These are phyloP conservation scores for Daldinia bambusicola DNA, from an alignment of 495 filamentous ascomycete species.

Conservation along the genomic window DNA sequence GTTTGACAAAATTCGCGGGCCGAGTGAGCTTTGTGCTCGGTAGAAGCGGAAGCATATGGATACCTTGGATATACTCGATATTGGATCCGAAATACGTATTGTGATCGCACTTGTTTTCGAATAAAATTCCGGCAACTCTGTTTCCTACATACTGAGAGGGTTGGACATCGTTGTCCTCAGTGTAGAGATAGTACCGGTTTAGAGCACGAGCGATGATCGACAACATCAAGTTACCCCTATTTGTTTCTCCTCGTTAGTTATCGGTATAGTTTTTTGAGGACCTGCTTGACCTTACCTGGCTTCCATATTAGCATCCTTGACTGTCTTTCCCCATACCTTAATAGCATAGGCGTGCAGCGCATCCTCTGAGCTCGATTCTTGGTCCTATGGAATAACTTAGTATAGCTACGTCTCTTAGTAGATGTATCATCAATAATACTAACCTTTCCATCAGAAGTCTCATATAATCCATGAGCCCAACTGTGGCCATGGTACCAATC, in stretches of 20 bases:
- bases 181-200: slow-evolving; percentile 83
- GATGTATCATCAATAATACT: neutral
- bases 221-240: slow-evolving; percentile 81
- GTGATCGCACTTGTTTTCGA: slow-evolving; percentile 97
- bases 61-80: slow-evolving; percentile 88
- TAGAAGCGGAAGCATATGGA: slow-evolving; percentile 94
- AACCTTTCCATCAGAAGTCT: slow-evolving; percentile 84
- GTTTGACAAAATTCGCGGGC: slow-evolving; percentile 71
- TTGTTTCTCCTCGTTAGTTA: slow-evolving; percentile 9
- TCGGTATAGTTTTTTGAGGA: neutral
- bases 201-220: slow-evolving; percentile 75
- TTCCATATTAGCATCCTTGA: slow-evolving; percentile 81
- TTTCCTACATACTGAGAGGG: slow-evolving; percentile 82
- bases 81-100: slow-evolving; percentile 90
- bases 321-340: slow-evolving; percentile 91
- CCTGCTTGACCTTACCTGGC: slow-evolving; percentile 62
- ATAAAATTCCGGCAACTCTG: slow-evolving; percentile 90
- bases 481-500: slow-evolving; percentile 97
- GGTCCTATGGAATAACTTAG: slow-evolving; percentile 59
- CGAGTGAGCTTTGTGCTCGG: slow-evolving; percentile 77
- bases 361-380: slow-evolving; percentile 93
- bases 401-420: neutral
- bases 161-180: slow-evolving; percentile 74
- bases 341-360: slow-evolving; percentile 86
- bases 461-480: slow-evolving; percentile 95